Conservation (phyloP, 306 rosid species). For the Lathyrus aphaca region DNA sequence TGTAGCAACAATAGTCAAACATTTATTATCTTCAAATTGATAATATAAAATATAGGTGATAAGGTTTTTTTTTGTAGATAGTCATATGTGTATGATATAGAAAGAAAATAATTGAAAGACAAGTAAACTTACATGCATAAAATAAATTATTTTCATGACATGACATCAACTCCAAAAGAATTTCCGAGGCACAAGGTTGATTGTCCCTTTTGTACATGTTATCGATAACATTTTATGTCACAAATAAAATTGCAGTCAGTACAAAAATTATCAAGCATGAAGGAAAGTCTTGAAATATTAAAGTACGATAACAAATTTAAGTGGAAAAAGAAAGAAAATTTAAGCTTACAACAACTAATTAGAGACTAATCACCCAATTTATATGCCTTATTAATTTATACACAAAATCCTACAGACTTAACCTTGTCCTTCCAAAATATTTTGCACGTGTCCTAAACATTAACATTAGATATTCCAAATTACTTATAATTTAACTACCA, state of each 20-base stretch:
- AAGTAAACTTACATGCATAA: slow-evolving; percentile 27
- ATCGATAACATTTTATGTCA: slow-evolving; percentile 59
- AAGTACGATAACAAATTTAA: too few relatives aligned
- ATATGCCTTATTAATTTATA: too few relatives aligned
- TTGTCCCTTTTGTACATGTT: slow-evolving; percentile 70
- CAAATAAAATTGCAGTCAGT: slow-evolving; percentile 34
- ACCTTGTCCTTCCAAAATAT: background rate
- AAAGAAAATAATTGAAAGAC: slow-evolving; percentile 23
- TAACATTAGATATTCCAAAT: slow-evolving; percentile 5
- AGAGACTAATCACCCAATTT: background rate
- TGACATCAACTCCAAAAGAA: slow-evolving; percentile 25
- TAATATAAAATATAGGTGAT: too few relatives aligned
- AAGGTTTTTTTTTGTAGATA: background rate
- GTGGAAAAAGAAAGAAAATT: too few relatives aligned
- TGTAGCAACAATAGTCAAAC: too few relatives aligned
- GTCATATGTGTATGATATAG: slow-evolving; percentile 26
- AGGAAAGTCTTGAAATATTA: background rate
- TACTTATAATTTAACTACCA: background rate
- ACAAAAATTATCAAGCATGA: background rate
- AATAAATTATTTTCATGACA: slow-evolving; percentile 16
- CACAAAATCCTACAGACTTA: background rate
- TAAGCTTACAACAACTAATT: too few relatives aligned
- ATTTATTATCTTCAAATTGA: too few relatives aligned
- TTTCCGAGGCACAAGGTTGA: slow-evolving; percentile 52
- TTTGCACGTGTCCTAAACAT: background rate